Evolutionary conservation across 495 filamentous ascomycete genomes (phyloP).

Genomic region (Hypoxylon trugodes): DNA sequence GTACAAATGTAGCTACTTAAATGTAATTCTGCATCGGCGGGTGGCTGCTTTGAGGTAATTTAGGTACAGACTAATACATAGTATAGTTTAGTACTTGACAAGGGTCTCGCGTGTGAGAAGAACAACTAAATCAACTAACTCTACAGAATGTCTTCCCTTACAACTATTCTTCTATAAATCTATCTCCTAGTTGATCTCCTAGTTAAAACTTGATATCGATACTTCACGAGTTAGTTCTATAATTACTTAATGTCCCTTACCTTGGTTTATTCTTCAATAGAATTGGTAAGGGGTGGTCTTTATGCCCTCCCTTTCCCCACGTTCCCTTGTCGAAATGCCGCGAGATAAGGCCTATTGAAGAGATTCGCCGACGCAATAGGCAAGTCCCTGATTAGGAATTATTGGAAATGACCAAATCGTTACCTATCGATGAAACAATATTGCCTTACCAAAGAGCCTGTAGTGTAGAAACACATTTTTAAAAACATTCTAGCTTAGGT

Average conservation of each 20-base stretch:
- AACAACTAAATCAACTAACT: too few relatives aligned
- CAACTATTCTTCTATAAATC: too few relatives aligned
- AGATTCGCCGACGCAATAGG: slow-evolving; percentile 16
- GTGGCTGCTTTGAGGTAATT: slow-evolving; percentile 13
- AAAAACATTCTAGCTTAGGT: too few relatives aligned
- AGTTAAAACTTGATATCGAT: too few relatives aligned
- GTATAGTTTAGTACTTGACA: too few relatives aligned
- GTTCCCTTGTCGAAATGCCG: slow-evolving; percentile 14
- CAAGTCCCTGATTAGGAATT: too few relatives aligned
- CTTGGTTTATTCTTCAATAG: too few relatives aligned
- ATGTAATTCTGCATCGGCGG: slow-evolving; percentile 1
- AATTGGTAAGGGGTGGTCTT: slow-evolving; percentile 11
- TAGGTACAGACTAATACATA: neutral
- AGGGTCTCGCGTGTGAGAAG: too few relatives aligned
- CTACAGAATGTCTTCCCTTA: too few relatives aligned
- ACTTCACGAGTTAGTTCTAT: neutral
- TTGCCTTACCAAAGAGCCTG: too few relatives aligned
- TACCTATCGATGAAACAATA: slow-evolving; percentile 7
- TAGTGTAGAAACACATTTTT: too few relatives aligned
- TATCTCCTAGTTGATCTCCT: too few relatives aligned
- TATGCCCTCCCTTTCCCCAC: slow-evolving; percentile 4
- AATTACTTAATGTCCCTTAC: neutral
- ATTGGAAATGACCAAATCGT: slow-evolving; percentile 10
- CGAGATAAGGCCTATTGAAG: slow-evolving; percentile 22
- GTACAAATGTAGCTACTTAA: neutral